A percentile compares a stretch with the other conserved stretches of the same genome.
Evolutionary conservation across 805 yeast species (phyloP).

Genomic region (Millerago galiae): DNA sequence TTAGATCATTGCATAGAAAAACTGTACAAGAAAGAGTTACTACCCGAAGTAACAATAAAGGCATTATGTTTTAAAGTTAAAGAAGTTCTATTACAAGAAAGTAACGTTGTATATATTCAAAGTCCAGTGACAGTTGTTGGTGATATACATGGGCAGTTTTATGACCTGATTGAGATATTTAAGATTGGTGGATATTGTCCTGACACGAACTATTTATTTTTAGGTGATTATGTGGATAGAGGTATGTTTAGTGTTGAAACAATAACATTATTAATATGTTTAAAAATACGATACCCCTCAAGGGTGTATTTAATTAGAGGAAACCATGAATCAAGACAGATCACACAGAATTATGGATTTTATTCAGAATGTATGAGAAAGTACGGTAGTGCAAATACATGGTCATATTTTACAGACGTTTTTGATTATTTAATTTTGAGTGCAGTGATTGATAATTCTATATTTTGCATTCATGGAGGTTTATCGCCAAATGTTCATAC

Average conservation of each 20-base stretch:
- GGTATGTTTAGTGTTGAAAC: constrained; percentile 94
- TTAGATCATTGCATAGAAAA: constrained; percentile 68
- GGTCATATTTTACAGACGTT: constrained; percentile 86
- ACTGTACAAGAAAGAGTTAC: constrained; percentile 53
- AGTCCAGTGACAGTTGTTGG: constrained; percentile 96
- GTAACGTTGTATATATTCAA: constrained; percentile 77
- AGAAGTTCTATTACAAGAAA: constrained; percentile 69
- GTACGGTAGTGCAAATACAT: constrained; percentile 73
- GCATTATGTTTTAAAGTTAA: constrained; percentile 77
- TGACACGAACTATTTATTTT: constrained; percentile 82
- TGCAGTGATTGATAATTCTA: constrained; percentile 82
- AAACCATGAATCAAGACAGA: constrained; percentile 94
- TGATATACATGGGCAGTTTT: constrained; percentile 96
- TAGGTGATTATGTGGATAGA: constrained; percentile 95
- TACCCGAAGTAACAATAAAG: constrained; percentile 64
- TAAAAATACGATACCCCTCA: constrained; percentile 83
- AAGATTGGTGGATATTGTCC: constrained; percentile 92
- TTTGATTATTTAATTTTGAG: constrained; percentile 87
- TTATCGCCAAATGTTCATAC: constrained; percentile 92
- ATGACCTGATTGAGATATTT: constrained; percentile 87
- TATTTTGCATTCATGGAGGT: constrained; percentile 97
- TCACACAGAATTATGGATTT: constrained; percentile 95
- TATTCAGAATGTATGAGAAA: constrained; percentile 91
- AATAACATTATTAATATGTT: constrained; percentile 70
- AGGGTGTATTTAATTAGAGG: constrained; percentile 84